Evolutionary conservation across 371 early-diverging fungal species (phyloP).

Genomic region (Synchytrium microbalum): DNA sequence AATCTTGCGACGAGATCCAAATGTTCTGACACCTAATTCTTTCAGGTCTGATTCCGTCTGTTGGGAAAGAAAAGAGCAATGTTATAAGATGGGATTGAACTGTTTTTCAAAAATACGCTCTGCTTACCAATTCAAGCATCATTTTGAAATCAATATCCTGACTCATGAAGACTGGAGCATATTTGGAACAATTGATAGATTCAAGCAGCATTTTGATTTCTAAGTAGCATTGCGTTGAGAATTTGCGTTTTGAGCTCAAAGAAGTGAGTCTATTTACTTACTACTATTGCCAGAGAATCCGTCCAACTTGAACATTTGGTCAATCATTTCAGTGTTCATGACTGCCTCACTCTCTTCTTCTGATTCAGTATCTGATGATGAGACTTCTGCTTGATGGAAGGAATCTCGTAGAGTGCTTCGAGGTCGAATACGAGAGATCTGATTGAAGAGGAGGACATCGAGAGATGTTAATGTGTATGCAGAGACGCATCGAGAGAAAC

Average conservation of each 20-base stretch:
- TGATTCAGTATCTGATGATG: not conserved
- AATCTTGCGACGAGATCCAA: conserved; percentile 40
- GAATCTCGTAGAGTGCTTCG: too few relatives aligned
- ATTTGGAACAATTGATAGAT: too few relatives aligned
- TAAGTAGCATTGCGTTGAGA: conserved; percentile 31
- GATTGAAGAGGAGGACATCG: too few relatives aligned
- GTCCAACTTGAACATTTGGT: conserved; percentile 4
- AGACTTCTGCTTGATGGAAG: not conserved
- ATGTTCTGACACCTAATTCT: conserved; percentile 35
- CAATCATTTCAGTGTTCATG: conserved; percentile 2
- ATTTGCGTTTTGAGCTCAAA: conserved; percentile 29
- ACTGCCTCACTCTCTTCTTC: not conserved
- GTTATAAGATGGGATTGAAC: too few relatives aligned
- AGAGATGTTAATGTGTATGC: too few relatives aligned
- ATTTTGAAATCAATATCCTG: conserved; percentile 35
- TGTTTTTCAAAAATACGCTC: too few relatives aligned
- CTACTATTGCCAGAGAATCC: conserved; percentile 9
- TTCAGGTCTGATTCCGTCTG: conserved; percentile 37
- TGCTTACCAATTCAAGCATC: conserved; percentile 26
- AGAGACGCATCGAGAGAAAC: too few relatives aligned
- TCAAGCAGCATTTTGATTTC: too few relatives aligned
- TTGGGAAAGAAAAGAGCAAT: too few relatives aligned
- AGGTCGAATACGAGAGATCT: too few relatives aligned
- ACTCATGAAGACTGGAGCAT: too few relatives aligned
- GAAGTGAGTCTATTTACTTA: conserved; percentile 17